phyloP scores from a whole-genome alignment of 371 early-diverging fungal species.

The Mucor velutinosus region DNA sequence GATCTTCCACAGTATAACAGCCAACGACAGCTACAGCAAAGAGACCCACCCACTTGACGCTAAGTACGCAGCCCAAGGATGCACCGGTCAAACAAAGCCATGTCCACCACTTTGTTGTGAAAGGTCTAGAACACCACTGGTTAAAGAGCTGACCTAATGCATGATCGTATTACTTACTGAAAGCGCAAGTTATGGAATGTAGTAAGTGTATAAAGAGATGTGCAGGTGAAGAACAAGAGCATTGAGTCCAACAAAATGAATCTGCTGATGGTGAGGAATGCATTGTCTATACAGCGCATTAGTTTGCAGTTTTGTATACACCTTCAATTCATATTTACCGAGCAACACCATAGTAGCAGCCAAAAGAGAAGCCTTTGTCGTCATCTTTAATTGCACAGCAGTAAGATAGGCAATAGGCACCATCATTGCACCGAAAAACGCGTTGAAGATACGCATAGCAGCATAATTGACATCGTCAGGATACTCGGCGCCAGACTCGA shows the following conservation, averaged over 20 bases:
- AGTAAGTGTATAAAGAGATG: conserved; percentile 78
- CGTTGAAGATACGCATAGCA: conserved; percentile 92
- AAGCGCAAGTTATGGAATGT: conserved; percentile 75
- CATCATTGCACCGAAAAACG: conserved; percentile 91
- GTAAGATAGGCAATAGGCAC: conserved; percentile 96
- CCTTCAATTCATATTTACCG: conserved; percentile 46
- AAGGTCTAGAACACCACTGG: conserved; percentile 56
- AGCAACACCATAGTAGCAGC: conserved; percentile 81
- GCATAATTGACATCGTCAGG: conserved; percentile 87
- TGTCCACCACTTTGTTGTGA: conserved; percentile 83
- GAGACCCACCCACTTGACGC: conserved; percentile 99
- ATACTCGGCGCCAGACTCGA: conserved; percentile 87
- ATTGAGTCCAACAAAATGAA: conserved; percentile 98
- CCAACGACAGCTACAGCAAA: conserved; percentile 96
- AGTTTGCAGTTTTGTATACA: neutral
- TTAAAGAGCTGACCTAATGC: neutral
- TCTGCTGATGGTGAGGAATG: conserved; percentile 87
- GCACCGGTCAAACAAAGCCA: conserved; percentile 91
- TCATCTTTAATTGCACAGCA: conserved; percentile 76
- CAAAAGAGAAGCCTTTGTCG: conserved; percentile 65
- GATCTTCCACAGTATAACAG: conserved; percentile 90
- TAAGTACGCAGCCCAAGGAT: conserved; percentile 87
- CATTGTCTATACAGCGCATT: conserved; percentile 65
- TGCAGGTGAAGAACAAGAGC: conserved; percentile 92
- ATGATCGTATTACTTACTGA: conserved; percentile 45